A percentile compares a stretch with the other conserved stretches of the same genome.
Conservation (phyloP, 148 eudicot species). For the Agrostemma githago region DNA sequence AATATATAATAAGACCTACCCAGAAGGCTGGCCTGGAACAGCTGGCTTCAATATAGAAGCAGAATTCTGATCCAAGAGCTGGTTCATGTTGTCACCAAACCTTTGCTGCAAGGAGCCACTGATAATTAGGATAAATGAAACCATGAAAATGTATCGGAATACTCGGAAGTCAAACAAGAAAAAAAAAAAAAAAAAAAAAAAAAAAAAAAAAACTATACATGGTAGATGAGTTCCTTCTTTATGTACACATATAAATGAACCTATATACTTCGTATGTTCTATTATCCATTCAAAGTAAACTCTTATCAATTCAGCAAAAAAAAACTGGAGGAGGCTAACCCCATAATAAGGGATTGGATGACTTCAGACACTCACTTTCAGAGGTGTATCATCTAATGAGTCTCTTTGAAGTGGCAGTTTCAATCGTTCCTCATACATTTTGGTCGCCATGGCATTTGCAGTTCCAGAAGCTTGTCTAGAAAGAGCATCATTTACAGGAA, state of each 20-base stretch:
- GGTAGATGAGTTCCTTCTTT: too few relatives aligned
- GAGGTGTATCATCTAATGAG: constrained; percentile 48
- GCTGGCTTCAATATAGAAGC: constrained; percentile 50
- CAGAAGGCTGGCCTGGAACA: constrained; percentile 54
- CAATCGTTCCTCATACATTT: constrained; percentile 57
- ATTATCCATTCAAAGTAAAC: too few relatives aligned
- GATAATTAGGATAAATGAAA: constrained; percentile 9
- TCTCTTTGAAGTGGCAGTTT: constrained; percentile 57
- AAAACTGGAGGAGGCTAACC: neutral
- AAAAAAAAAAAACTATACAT: too few relatives aligned
- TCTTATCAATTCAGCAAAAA: neutral
- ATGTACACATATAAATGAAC: too few relatives aligned
- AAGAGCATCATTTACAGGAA: constrained; percentile 46
- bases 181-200: too few relatives aligned
- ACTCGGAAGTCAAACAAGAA: too few relatives aligned
- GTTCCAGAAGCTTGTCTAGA: constrained; percentile 50
- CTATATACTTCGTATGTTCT: too few relatives aligned
- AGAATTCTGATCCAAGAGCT: constrained; percentile 52
- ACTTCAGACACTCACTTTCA: constrained; percentile 35
- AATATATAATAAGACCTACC: constrained; percentile 31
- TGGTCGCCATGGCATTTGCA: constrained; percentile 53
- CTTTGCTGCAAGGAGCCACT: constrained; percentile 51
- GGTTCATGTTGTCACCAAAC: constrained; percentile 52
- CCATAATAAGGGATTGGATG: neutral
- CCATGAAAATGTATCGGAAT: too few relatives aligned